Percentiles rank a stretch among this genome's conserved stretches.
Evolutionary conservation across 305 asterid species (phyloP).

Genomic region (Euphrasia arctica): DNA sequence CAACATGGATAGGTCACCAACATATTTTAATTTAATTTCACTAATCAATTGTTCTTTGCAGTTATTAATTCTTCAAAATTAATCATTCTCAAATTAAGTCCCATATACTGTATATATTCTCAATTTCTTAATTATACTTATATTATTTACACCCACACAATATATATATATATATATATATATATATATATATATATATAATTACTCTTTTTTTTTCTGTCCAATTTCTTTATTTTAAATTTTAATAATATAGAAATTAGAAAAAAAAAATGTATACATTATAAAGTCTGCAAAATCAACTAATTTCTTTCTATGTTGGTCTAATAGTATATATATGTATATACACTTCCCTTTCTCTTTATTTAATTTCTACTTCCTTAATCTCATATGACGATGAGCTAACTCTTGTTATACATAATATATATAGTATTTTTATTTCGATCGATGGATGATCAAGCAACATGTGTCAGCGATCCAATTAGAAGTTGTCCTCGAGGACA

Average conservation of each 20-base stretch:
- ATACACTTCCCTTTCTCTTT: slow-evolving; percentile 8
- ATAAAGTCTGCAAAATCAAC: too few relatives aligned
- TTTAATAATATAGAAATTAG: slow-evolving; percentile 8
- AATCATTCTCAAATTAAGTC: neutral
- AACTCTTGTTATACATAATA: neutral
- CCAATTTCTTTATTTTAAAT: too few relatives aligned
- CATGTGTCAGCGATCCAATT: slow-evolving; percentile 29
- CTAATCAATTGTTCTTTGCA: slow-evolving; percentile 5
- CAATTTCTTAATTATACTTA: too few relatives aligned
- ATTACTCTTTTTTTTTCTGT: too few relatives aligned
- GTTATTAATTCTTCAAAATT: slow-evolving; percentile 18
- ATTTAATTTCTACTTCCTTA: slow-evolving; percentile 19
- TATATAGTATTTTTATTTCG: neutral
- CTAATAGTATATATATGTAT: neutral
- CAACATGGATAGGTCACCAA: slow-evolving; percentile 49
- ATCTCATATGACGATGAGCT: slow-evolving; percentile 1
- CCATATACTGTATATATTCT: too few relatives aligned
- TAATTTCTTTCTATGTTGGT: neutral
- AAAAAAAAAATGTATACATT: too few relatives aligned
- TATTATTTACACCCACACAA: too few relatives aligned
- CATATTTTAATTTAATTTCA: neutral
- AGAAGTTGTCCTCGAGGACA: slow-evolving; percentile 78
- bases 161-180: too few relatives aligned
- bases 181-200: too few relatives aligned
- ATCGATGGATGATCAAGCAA: slow-evolving; percentile 31